A percentile compares a stretch with the other conserved stretches of the same genome.
Conservation (phyloP, 352 stramenopile genomes). For the Pythium oligandrum region DNA sequence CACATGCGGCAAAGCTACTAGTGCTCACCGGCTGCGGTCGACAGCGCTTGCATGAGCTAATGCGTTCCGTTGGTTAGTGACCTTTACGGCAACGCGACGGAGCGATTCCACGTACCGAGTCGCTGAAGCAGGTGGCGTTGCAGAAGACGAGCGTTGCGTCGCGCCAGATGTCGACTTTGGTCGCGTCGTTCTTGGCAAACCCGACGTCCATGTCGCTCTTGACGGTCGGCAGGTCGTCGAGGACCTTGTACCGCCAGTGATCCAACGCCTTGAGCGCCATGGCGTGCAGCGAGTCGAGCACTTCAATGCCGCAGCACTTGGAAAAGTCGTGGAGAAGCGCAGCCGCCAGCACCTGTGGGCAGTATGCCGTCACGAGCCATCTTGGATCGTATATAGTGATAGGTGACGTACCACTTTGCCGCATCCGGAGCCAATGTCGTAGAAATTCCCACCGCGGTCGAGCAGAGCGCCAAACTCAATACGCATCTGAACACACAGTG, state of each 20-base stretch:
- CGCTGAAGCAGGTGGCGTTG: conserved; percentile 68
- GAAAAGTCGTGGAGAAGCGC: conserved; percentile 58
- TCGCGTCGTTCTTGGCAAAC: conserved; percentile 43
- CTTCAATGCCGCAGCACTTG: conserved; percentile 63
- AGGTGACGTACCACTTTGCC: conserved; percentile 54
- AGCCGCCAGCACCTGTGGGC: conserved; percentile 42
- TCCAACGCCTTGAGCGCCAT: conserved; percentile 61
- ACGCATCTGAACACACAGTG: conserved; percentile 34
- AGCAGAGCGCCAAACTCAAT: conserved; percentile 51
- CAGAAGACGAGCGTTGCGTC: conserved; percentile 62
- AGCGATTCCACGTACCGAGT: conserved; percentile 31
- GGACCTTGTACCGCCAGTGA: conserved; percentile 60
- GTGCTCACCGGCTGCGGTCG: conserved; percentile 6
- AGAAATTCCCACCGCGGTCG: conserved; percentile 61
- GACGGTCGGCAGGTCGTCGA: conserved; percentile 40
- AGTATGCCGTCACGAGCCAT: neutral
- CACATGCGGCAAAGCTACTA: conserved; percentile 16
- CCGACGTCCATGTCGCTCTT: conserved; percentile 54
- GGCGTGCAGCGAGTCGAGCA: conserved; percentile 52
- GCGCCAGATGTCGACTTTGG: conserved; percentile 40
- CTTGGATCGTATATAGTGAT: neutral
- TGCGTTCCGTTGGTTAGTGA: no score
- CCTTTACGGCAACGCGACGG: no score
- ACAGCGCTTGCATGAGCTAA: conserved; percentile 30
- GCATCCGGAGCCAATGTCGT: conserved; percentile 64